phyloP scores from a whole-genome alignment of 2,329 filamentous ascomycete species.

The Paraphaeosphaeria sporulosa region DNA sequence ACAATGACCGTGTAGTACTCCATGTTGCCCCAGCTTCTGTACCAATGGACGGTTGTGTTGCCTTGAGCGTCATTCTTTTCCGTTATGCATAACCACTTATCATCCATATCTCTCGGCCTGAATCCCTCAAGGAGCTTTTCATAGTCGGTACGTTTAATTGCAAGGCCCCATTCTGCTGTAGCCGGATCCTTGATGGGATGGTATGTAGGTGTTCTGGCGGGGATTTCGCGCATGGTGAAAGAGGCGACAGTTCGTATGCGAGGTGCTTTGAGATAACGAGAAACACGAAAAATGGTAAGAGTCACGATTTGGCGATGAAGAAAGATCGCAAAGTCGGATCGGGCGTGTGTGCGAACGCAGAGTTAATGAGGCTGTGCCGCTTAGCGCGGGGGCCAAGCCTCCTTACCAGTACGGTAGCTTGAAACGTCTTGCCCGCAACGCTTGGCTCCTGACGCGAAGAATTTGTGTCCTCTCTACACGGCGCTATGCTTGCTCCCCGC shows the following conservation, averaged over 20 bases:
- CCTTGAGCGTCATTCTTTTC: slow-evolving; percentile 5
- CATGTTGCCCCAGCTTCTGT: background rate
- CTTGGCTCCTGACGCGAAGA: too few relatives aligned
- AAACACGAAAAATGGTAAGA: too few relatives aligned
- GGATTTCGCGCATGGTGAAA: background rate
- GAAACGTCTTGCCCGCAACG: too few relatives aligned
- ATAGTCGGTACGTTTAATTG: slow-evolving; percentile 3
- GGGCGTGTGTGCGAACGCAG: too few relatives aligned
- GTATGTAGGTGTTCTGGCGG: background rate
- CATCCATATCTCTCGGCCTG: slow-evolving; percentile 3
- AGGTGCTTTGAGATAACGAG: background rate
- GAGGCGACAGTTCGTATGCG: background rate
- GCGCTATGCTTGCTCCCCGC: too few relatives aligned
- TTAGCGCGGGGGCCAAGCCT: too few relatives aligned
- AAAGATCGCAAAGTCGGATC: too few relatives aligned
- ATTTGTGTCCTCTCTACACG: too few relatives aligned
- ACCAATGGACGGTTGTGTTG: slow-evolving; percentile 3
- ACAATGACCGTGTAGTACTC: background rate
- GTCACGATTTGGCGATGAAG: too few relatives aligned
- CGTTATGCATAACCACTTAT: background rate
- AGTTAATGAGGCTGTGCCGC: too few relatives aligned
- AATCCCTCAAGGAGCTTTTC: slow-evolving; percentile 4
- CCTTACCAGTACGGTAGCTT: too few relatives aligned
- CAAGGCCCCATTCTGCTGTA: slow-evolving; percentile 1
- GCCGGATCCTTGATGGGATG: slow-evolving; percentile 1